Base-by-base conservation (phyloP, 169 alveolate genomes). In the Blepharisma undulans region DNA sequence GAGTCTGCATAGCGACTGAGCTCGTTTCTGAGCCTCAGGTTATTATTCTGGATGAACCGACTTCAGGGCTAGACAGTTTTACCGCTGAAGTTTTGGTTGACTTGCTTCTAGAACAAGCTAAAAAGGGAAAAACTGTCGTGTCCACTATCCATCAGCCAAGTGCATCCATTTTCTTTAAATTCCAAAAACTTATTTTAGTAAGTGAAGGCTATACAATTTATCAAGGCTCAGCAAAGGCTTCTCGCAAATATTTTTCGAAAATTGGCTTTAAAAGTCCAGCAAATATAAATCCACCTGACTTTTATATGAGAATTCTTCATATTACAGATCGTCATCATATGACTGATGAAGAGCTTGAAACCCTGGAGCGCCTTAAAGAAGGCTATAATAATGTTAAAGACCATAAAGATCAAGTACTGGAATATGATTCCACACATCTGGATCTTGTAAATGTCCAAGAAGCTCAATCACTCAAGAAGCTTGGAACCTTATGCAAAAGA, bases 1-100 rank as follows among this genome's bases (percentile, higher is more conserved):
- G 99, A 79, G 96, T 97, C 30, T 95, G 98, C 19, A 96, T 98
- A 19, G 98, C 96, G 14, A 94, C 95, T 33, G 98, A 95, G 88
- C 85, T 95, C 36, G 93, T 95, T 25, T 94, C 92, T 74, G 94
- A 95, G 92, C 98, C 98, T 32, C 85, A 91, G 6, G 87, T 96
- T 77, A 86, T 96, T 21, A 71, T 95, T 72, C 85, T 97, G 33
- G 98, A 97, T 92, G 98, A 96, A 33, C 98, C 98, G 32, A 96
- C 98, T 7, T 89, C 96, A 48, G 98, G 97, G 4, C 92, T 96
- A 72, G 98, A 96, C 82, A 84, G 95, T 61, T 94, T 89, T 82
- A 93, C 93, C 3, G 96, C 98, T 19, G 80, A 89, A 61, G 76
- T 89, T 30, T 86, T 96, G 61, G 88, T 96, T 0, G 92, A 91